Evolutionary conservation across 2,329 filamentous ascomycete species (phyloP).

Genomic region (Mariannaea sp.): DNA sequence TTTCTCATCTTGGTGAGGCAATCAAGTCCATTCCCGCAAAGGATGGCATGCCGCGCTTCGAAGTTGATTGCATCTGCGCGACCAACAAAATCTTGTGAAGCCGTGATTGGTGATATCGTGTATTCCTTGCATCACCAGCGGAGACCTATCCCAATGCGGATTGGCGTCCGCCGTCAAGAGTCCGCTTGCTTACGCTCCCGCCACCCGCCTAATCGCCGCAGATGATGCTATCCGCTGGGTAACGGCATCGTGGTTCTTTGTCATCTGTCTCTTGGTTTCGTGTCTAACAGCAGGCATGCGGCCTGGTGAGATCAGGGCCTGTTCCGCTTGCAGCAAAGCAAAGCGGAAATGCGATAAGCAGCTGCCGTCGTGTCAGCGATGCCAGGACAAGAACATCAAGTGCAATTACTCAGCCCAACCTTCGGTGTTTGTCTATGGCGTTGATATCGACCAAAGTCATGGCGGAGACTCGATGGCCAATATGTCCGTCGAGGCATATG

Average conservation of each 20-base stretch:
- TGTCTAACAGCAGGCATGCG: neutral
- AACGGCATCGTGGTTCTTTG: neutral
- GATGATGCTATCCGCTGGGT: too few species aligned
- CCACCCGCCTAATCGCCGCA: too few species aligned
- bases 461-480: neutral
- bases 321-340: constrained; percentile 21
- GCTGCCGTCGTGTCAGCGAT: constrained; percentile 15
- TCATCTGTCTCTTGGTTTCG: too few species aligned
- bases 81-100: too few species aligned
- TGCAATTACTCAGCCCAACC: constrained; percentile 5
- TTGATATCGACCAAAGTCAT: too few species aligned
- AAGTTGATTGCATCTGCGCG: too few species aligned
- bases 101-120: too few species aligned
- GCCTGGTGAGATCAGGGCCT: constrained; percentile 8
- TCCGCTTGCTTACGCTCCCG: too few species aligned
- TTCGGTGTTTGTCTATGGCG: neutral
- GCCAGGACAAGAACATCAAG: neutral
- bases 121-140: too few species aligned
- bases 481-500: neutral
- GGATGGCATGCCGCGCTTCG: too few species aligned
- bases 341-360: constrained; percentile 31
- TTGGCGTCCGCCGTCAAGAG: neutral
- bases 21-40: too few species aligned
- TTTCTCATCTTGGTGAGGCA: too few species aligned
- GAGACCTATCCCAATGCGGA: neutral